These are phyloP conservation scores for Hypoxylon perforatum DNA, from an alignment of 495 filamentous ascomycete genomes.

Conservation along the genomic window DNA sequence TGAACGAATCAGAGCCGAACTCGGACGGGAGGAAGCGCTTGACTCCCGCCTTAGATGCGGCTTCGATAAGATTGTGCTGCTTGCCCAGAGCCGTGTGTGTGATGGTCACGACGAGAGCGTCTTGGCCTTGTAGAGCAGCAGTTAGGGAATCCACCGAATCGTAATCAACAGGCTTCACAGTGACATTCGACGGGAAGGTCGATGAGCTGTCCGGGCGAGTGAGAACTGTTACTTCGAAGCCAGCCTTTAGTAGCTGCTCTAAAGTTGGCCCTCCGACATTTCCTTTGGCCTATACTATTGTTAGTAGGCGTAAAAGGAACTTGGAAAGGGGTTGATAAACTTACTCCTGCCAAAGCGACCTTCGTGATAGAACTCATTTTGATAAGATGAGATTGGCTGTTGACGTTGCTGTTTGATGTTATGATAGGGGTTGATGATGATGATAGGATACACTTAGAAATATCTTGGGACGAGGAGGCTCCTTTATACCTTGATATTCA, in stretches of 20 bases:
- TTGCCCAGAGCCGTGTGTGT: conserved; percentile 19
- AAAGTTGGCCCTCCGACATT: conserved; percentile 63
- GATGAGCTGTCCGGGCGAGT: conserved; percentile 52
- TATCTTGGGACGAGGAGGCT: background rate
- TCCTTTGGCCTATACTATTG: conserved; percentile 51
- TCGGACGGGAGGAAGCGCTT: conserved; percentile 66
- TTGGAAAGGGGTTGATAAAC: background rate
- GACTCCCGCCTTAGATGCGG: conserved; percentile 61
- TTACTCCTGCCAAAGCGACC: conserved; percentile 55
- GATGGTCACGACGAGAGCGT: conserved; percentile 58
- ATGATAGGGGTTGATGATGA: background rate
- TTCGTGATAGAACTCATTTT: conserved; percentile 55
- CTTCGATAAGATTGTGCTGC: conserved; percentile 60
- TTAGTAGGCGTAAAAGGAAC: background rate
- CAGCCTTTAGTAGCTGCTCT: conserved; percentile 55
- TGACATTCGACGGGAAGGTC: conserved; percentile 46
- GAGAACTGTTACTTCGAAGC: conserved; percentile 64
- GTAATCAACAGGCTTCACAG: conserved; percentile 60
- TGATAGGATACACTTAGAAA: background rate
- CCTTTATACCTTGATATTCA: conserved; percentile 1
- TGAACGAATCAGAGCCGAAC: conserved; percentile 59
- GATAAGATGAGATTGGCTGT: background rate
- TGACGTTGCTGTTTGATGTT: background rate
- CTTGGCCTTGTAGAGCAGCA: conserved; percentile 56
- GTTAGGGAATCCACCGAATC: conserved; percentile 58